These are phyloP conservation scores for Santalum album DNA, from an alignment of 164 flowering plant genomes.

Conservation along the genomic window DNA sequence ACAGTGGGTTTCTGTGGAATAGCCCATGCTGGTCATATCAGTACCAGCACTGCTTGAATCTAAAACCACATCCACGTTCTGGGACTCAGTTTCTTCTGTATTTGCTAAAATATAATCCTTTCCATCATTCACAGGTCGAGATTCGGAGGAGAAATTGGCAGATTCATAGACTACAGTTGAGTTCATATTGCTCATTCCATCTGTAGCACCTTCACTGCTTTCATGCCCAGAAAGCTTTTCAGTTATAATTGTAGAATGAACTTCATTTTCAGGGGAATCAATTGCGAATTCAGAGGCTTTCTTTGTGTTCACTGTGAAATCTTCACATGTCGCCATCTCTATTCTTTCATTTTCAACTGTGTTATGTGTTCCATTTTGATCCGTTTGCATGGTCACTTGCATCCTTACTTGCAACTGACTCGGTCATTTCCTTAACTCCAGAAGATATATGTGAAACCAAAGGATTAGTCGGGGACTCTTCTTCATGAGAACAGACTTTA, in stretches of 20 bases:
- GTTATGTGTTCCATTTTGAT: conserved; percentile 4
- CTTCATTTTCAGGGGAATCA: too few species aligned
- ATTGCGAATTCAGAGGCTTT: too few species aligned
- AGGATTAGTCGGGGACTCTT: too few species aligned
- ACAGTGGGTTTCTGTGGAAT: conserved; percentile 1
- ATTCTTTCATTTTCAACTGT: too few species aligned
- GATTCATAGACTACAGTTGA: conserved; percentile 6
- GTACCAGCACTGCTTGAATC: conserved; percentile 8
- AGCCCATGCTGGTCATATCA: not conserved
- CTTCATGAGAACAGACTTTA: conserved; percentile 9
- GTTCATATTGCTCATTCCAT: not conserved
- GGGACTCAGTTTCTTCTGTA: conserved; percentile 6
- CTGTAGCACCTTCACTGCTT: conserved; percentile 6
- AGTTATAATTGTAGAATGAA: too few species aligned
- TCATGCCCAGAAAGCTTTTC: not conserved
- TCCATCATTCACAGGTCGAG: conserved; percentile 4
- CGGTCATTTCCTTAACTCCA: too few species aligned
- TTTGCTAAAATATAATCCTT: not conserved
- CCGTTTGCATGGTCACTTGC: conserved; percentile 10
- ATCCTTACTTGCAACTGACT: not conserved
- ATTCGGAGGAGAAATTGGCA: conserved; percentile 4
- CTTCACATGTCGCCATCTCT: too few species aligned
- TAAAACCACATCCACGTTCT: conserved; percentile 1
- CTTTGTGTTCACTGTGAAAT: too few species aligned
- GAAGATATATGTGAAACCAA: too few species aligned